Base-by-base conservation (phyloP, 2,329 filamentous ascomycete species). In the Fusarium multiceps region DNA sequence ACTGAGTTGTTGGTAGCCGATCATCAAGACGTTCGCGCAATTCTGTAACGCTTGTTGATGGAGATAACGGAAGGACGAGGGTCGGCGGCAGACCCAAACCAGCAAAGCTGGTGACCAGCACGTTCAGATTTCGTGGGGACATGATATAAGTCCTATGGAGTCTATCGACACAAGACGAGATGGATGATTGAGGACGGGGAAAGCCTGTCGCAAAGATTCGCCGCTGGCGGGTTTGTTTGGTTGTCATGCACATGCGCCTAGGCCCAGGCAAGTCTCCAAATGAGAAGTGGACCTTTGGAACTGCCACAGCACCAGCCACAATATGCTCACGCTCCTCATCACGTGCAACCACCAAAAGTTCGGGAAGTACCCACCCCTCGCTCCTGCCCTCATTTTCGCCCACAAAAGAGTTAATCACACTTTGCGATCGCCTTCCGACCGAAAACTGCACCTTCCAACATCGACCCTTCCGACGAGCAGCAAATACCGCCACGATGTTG, bases 31-130 rank as follows among this genome's bases (percentile, higher is more conserved):
- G 81, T 54, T 87, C 80, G 72, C 89, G 89, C 20, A 98, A 84
- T 69, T 93, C 87, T 59, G 86, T 84, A 74, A 94, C 82, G 14
- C 89, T 88, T 10, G 91, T 88, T 32, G 89, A 84, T 27, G 88
- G 82, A 11, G 88, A 83, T 23, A 97, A 82, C 1, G 93, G 90
- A n/a, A 98, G 85, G 7, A 92, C 89, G 34, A 97, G 85, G 1
- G 94, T 97, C n/a, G 92, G 83, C 4, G 95, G 94, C 9, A 97
- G 87, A 48, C 91, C 90, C 20, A 97, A 87, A 68, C 95, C 95
- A 10, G 91, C 86, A 76, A 98, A 95, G 66, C 91, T 93, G 73
- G 93, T 91, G 66, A 99, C 84, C 63, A 98, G 88, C 68, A 98
- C 85, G 81, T 97, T 97, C 77, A 97, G 82, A 41, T 83, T 88